Evolutionary conservation across 768 basidiomycete genomes (phyloP), one percentile per base, ranked within the genome.

Genomic region (Paxillus ammoniavirescens): DNA sequence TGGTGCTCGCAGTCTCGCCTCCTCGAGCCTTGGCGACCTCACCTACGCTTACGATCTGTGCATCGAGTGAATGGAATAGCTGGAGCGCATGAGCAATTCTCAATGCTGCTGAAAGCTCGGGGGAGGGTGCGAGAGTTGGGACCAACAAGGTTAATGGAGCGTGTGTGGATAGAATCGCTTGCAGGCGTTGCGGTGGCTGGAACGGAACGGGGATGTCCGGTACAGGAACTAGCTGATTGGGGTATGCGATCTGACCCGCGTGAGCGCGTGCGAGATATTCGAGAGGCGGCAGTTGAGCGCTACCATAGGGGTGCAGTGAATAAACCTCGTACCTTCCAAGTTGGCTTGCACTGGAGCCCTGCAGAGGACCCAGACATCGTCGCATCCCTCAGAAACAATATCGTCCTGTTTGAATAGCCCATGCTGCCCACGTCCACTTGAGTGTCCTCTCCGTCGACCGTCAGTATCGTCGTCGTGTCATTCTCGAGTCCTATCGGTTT

Each of bases 41-140:
- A 40, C 47, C 10, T 45, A 59, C 77, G 78, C 33, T 65, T 57
- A 47, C 84, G 42, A 95, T 82, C 45, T 82, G 78, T 0, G 81
- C 66, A 56, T 93, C 91, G 18, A 94, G 66, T 53, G 81, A 77
- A 63, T 91, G 87, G 68, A 87, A 91, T 0, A 82, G 61, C 31
- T 81, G 70, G 15, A 93, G 71, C 55, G 83, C 80, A 63, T 91
- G 82, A 2, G 86, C 83, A 21, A 94, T 70, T 12, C 92, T 77
- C 10, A 78, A 65, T 2, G 89, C 91, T 3, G 83, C 67, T 0
- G 80, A 81, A 8, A 80, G 62, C 30, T 78, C 76, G n/a, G 65
- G 61, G 8, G 59, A 64, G 1, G 64, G 62, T 5, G 54, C 21
- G 14, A 56, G 61, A 9, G 76, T 66, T 8, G 81, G 76, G 18